Evolutionary conservation across 495 filamentous ascomycete species (phyloP), one percentile per base, ranked within the genome.

Genomic region (Bombardia bombarda): DNA sequence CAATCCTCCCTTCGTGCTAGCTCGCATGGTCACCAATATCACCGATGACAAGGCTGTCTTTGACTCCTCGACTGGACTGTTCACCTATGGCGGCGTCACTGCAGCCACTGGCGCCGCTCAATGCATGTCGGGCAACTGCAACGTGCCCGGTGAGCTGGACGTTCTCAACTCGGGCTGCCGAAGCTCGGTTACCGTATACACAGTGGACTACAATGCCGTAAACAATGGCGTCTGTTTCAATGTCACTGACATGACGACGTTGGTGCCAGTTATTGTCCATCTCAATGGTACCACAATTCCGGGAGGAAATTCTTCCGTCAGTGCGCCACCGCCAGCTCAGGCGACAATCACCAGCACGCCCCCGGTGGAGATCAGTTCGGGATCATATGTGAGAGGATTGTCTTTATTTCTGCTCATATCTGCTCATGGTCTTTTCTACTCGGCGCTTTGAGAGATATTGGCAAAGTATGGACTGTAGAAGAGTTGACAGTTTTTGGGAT

Each of bases 71-170:
- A 57, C 57, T 0, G 54, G 61, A 0, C 35, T 67, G 1, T 69
- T 72, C 47, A 43, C 16, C 21, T 30, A 30, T 14, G 7, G 12
- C 3, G 43, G 44, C 37, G 19, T 47, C 7, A 14, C 25, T 2
- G 13, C 42, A 13, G 42, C 45, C 0, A n/a, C n/a, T n/a, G 57
- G 47, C 0, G 45, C 38, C 1, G 60, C 61, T 36, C 33, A 33
- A 22, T 66, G 61, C 37, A 49, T 60, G 24, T 60, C 62, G 28
- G 61, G 59, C 10, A 56, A 66, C 32, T 66, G 63, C 43, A 45
- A 32, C 25, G 30, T 67, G 31, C 58, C 60, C 2, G 54, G 60
- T 0, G 61, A 68, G 46, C 56, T 49, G 16, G 47, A 45, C 20
- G 52, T 65, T 3, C 36, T 66, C 7, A 49, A 23, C 23, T 28